Conservation (phyloP, 208 protist genomes). For the Leishmania gerbilli region DNA sequence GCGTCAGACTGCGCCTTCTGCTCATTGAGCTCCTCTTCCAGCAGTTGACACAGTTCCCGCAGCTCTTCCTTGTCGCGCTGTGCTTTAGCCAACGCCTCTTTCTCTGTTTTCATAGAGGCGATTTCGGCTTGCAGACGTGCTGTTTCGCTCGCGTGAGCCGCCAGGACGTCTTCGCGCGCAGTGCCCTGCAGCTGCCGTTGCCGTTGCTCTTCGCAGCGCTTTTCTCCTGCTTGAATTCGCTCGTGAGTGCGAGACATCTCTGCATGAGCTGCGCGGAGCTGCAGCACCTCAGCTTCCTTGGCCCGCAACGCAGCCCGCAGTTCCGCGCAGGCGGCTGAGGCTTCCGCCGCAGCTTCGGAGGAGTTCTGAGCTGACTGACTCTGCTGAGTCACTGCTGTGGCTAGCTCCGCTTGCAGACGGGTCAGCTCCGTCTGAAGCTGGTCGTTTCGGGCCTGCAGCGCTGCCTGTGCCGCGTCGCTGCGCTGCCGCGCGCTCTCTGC, state of each 20-base stretch:
- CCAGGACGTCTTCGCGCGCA: too few relatives aligned
- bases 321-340: neutral
- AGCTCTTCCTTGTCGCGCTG: constrained; percentile 32
- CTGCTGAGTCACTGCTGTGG: neutral
- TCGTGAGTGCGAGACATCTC: neutral
- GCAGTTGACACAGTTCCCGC: constrained; percentile 40
- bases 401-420: constrained; percentile 4
- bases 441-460: constrained; percentile 1
- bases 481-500: constrained; percentile 1
- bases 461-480: neutral
- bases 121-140: neutral
- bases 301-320: neutral
- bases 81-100: neutral
- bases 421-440: constrained; percentile 5
- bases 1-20: constrained; percentile 42
- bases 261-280: neutral
- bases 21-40: constrained; percentile 44
- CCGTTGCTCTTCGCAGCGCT: neutral
- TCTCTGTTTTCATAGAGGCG: neutral
- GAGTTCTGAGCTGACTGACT: neutral
- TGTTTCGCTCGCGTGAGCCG: neutral
- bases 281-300: neutral
- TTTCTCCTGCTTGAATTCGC: neutral
- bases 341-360: neutral
- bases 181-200: neutral